Evolutionary conservation across 805 yeast species (phyloP).

Genomic region (Yarrowia deformans): DNA sequence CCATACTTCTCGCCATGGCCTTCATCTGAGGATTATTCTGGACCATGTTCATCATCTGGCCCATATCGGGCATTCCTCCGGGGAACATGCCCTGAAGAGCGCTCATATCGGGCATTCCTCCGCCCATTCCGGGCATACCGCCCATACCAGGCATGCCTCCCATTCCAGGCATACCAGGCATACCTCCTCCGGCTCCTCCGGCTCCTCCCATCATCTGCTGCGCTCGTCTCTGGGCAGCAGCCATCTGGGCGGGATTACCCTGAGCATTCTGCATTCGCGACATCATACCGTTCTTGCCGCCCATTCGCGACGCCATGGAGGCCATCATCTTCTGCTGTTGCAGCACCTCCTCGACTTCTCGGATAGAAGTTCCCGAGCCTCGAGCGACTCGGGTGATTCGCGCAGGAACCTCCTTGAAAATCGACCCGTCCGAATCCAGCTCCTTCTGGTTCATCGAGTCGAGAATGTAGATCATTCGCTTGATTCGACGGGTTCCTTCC

Average conservation of each 20-base stretch:
- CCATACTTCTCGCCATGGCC: slow-evolving; percentile 51
- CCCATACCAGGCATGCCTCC: slow-evolving; percentile 67
- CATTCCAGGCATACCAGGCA: slow-evolving; percentile 55
- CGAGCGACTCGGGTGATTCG: slow-evolving; percentile 89
- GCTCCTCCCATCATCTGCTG: slow-evolving; percentile 57
- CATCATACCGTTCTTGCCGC: slow-evolving; percentile 62
- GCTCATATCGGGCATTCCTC: slow-evolving; percentile 52
- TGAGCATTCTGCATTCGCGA: slow-evolving; percentile 52
- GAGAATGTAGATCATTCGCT: slow-evolving; percentile 87
- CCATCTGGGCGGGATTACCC: slow-evolving; percentile 52
- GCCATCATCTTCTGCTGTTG: slow-evolving; percentile 95
- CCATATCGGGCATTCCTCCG: slow-evolving; percentile 74
- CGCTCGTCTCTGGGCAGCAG: slow-evolving; percentile 57
- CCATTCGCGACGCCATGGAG: slow-evolving; percentile 61
- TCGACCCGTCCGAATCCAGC: slow-evolving; percentile 85
- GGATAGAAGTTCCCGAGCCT: slow-evolving; percentile 91
- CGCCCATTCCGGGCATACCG: slow-evolving; percentile 61
- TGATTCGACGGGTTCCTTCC: slow-evolving; percentile 83
- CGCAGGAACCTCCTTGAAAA: slow-evolving; percentile 80
- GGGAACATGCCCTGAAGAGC: slow-evolving; percentile 44
- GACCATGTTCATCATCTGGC: slow-evolving; percentile 67
- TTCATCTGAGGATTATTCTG: slow-evolving; percentile 57
- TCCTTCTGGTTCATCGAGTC: slow-evolving; percentile 96
- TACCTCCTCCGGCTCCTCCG: slow-evolving; percentile 53
- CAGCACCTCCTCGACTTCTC: slow-evolving; percentile 91